Evolutionary conservation across 305 asterid species (phyloP), one percentile per base, ranked within the genome.

Genomic region (Fraxinus floribunda): DNA sequence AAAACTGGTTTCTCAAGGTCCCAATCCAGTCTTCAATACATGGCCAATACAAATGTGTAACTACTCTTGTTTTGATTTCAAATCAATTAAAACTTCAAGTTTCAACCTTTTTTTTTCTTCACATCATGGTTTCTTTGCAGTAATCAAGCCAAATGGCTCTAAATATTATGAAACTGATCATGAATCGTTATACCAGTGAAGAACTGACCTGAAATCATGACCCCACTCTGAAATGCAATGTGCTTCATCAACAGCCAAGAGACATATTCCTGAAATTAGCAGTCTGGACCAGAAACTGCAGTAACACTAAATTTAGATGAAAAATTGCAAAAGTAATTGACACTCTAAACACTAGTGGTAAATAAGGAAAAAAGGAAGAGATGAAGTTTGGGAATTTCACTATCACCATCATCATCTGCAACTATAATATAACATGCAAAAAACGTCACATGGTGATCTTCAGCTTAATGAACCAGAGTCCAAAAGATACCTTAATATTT

Each of bases 141-240:
- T 2, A 72, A 72, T 32, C 49, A 72, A n/a, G 46, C 46, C 60
- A 16, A 78, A 77, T 26, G 62, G 57, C 84, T 80, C 57, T 57
- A 34, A 81, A 57, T 76, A 71, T 57, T 39, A 39, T 16, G 15
- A 66, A 46, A 80, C 76, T 78, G 15, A 74, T 75, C 22, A 57
- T 75, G 68, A 57, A 52, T 41, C 55, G 34, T 68, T 44, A 52
- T 60, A 26, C 38, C 18, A 34, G 55, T 39, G 20, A 75, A 77
- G 77, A 80, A 77, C 88, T 73, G 64, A 90, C 98, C 99, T 90
- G 93, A 95, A 95, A 88, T 89, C 88, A 76, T 95, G 99, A 76
- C 99, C 99, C 99, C 99, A 95, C 87, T 95, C 98, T 34, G 99
- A 95, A 83, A 95, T 95, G 89, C 99, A 95, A 82, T 94, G 98